Evolutionary conservation across 2,329 filamentous ascomycete genomes (phyloP), one percentile per base, ranked within the genome.

Genomic region (Colletotrichum destructivum): DNA sequence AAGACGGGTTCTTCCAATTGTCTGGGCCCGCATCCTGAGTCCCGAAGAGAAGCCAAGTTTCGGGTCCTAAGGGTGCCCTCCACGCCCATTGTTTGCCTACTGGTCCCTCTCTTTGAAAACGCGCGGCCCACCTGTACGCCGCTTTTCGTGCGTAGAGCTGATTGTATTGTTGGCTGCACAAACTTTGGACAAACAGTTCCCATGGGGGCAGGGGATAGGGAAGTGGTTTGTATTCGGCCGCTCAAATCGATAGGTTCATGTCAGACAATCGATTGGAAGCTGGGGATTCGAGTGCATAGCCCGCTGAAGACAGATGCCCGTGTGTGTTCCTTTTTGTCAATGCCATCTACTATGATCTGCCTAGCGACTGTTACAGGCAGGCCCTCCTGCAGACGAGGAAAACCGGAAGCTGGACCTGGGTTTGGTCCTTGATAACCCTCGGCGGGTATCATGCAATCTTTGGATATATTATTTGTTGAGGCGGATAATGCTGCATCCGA

Each of bases 1-100:
- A 35, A 44, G 16, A n/a, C 21, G 42, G 16, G 44, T 52, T 66
- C 31, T 66, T 62, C 65, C 56, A 61, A 46, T 56, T 23, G 38
- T 54, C 56, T 62, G 47, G 56, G 13, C 21, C 56, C 16, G 47
- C 6, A 35, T 21, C 47, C 26, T 46, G 47, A 21, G 55, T 52
- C 9, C 16, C 46, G 16, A n/a, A 16, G 23, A 38, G 44, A 15
- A 26, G 47, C 26, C 31, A 55, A 55, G 31, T 16, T 18, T 44
- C 31, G 51, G 16, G 7, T 56, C 21, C 26, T 2, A 23, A 6
- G 26, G 55, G 16, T n/a, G 18, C 16, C 35, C 46, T 38, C 35
- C 35, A 38, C 35, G 35, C 23, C 12, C 21, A 9, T 23, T 64
- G 26, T 56, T 52, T 64, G 35, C 16, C 42, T 31, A 16, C 31